phyloP scores from a whole-genome alignment of 2,329 filamentous ascomycete species.

The Harringtonia lauricola region DNA sequence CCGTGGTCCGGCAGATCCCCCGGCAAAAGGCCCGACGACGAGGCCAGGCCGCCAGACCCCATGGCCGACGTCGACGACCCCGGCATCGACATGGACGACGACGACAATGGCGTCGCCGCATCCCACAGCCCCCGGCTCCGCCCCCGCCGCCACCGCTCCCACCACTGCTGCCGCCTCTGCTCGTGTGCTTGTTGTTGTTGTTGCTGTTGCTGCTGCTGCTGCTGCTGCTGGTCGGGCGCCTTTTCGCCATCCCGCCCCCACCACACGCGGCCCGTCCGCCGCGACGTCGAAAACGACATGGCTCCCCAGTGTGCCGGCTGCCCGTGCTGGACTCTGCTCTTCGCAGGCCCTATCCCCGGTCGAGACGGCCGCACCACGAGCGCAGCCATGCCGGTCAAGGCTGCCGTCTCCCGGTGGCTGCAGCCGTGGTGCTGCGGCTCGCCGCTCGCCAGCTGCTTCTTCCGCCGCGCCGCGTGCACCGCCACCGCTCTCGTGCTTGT shows the following conservation, averaged over 20 bases:
- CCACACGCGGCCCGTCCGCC: neutral
- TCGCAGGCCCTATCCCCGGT: no score
- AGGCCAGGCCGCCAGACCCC: constrained; percentile 12
- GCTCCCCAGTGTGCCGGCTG: no score
- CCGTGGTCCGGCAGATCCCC: constrained; percentile 46
- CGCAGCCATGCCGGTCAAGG: constrained; percentile 12
- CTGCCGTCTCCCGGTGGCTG: neutral
- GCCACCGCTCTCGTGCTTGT: no score
- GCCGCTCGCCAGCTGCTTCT: neutral
- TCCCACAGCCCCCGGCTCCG: neutral
- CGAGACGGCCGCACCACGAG: no score
- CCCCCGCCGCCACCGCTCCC: neutral
- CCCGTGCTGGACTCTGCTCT: neutral
- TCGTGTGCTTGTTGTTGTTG: neutral
- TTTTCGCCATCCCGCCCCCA: constrained; percentile 3
- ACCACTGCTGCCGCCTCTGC: neutral
- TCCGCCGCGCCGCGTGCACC: neutral
- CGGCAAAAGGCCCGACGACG: constrained; percentile 33
- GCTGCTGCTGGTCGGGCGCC: neutral
- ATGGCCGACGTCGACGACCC: neutral
- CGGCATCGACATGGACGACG: neutral
- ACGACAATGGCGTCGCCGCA: neutral
- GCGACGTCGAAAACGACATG: constrained; percentile 7
- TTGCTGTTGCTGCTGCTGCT: neutral
- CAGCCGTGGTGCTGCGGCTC: no score